These are phyloP conservation scores for Aureobasidium musti DNA, from an alignment of 2,329 filamentous ascomycete species.

Conservation along the genomic window DNA sequence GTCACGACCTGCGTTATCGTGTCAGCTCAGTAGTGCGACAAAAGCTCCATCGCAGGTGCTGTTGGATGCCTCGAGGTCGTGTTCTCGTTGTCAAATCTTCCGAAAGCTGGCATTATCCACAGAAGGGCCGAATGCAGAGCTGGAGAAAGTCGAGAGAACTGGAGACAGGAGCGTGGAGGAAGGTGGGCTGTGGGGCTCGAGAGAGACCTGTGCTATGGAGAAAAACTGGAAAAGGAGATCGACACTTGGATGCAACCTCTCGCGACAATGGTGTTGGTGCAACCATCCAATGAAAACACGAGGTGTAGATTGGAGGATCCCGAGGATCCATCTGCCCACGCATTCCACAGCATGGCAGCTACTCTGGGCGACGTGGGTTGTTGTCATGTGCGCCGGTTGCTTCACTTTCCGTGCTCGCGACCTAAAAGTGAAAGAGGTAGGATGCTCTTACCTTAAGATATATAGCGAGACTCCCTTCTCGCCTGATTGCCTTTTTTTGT, in stretches of 20 bases:
- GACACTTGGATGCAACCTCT: slow-evolving; percentile 20
- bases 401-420: slow-evolving; percentile 1
- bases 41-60: background rate
- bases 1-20: background rate
- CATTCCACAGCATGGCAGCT: slow-evolving; percentile 22
- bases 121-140: slow-evolving; percentile 29
- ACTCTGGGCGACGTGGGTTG: slow-evolving; percentile 10
- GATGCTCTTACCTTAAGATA: background rate
- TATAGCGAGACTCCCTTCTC: slow-evolving; percentile 10
- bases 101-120: slow-evolving; percentile 17
- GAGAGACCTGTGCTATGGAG: slow-evolving; percentile 23
- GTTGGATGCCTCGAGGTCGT: background rate
- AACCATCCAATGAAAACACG: slow-evolving; percentile 6
- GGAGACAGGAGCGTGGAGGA: slow-evolving; percentile 50
- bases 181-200: slow-evolving; percentile 33
- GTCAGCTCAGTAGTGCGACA: background rate
- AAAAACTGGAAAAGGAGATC: slow-evolving; percentile 19
- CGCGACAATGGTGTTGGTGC: background rate
- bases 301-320: slow-evolving; percentile 11
- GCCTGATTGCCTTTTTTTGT: background rate
- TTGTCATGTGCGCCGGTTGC: slow-evolving; percentile 17
- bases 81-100: slow-evolving; percentile 9
- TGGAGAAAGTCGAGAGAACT: slow-evolving; percentile 60
- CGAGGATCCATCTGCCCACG: slow-evolving; percentile 2
- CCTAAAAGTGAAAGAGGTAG: background rate